Evolutionary conservation across 208 protist species (phyloP).

Genomic region (Wallacemonas collosoma): DNA sequence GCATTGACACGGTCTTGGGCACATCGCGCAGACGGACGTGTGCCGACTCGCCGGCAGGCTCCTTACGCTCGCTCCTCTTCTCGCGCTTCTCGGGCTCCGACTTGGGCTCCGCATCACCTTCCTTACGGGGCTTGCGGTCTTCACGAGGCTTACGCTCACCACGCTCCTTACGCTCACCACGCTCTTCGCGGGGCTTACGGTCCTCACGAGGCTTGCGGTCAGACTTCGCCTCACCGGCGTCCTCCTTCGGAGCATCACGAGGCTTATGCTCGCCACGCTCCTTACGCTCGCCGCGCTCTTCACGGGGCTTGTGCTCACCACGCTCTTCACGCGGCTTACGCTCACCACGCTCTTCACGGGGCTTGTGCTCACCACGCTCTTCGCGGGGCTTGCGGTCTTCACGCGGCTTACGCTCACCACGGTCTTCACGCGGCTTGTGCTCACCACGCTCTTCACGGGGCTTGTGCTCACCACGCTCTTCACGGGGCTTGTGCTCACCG

Average conservation of each 20-base stretch:
- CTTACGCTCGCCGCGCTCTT: conserved; percentile 27
- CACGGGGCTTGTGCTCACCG: conserved; percentile 24
- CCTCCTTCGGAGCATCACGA: background rate
- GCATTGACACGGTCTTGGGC: conserved; percentile 61
- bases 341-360: conserved; percentile 15
- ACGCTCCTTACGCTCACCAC: conserved; percentile 15
- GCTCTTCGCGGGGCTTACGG: conserved; percentile 16
- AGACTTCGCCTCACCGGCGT: too few species aligned
- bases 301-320: conserved; percentile 19
- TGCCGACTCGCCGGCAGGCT: conserved; percentile 24
- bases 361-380: conserved; percentile 13
- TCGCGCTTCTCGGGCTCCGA: conserved; percentile 10
- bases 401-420: conserved; percentile 18
- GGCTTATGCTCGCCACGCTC: background rate
- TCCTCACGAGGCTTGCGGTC: conserved; percentile 17
- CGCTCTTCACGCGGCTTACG: conserved; percentile 19
- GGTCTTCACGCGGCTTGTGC: conserved; percentile 15
- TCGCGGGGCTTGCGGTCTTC: conserved; percentile 18
- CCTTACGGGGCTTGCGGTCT: conserved; percentile 13
- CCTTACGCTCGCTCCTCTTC: conserved; percentile 24
- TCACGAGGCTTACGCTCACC: conserved; percentile 12
- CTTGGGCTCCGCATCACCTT: conserved; percentile 5
- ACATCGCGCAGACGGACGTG: conserved; percentile 57
- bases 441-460: conserved; percentile 21
- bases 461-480: conserved; percentile 20